phyloP scores from a whole-genome alignment of 768 basidiomycete genomes.

The Imleria badia region DNA sequence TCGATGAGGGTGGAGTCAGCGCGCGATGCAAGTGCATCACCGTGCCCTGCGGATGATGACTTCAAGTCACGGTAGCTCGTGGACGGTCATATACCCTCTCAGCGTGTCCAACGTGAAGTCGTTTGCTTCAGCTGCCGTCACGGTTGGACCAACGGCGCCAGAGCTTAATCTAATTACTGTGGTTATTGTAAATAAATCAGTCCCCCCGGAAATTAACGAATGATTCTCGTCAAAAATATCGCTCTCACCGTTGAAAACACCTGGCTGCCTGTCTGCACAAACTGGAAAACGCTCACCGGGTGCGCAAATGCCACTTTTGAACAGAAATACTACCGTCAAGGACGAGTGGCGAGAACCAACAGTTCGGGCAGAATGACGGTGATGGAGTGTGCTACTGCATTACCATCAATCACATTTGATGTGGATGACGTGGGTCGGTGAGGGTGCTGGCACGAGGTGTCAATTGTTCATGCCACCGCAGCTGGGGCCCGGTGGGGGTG shows the following conservation, averaged over 20 bases:
- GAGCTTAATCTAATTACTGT: background rate
- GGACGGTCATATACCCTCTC: background rate
- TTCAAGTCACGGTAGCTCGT: background rate
- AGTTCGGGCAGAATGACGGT: background rate
- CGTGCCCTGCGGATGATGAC: background rate
- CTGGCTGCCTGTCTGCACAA: background rate
- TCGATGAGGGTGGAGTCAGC: background rate
- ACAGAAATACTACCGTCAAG: background rate
- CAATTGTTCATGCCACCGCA: background rate
- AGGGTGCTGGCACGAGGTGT: background rate
- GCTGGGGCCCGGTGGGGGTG: background rate
- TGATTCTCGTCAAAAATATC: background rate
- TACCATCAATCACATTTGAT: background rate
- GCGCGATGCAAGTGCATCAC: background rate
- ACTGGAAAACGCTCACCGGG: background rate
- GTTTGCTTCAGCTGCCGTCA: background rate
- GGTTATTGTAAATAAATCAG: background rate
- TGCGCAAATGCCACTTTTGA: background rate
- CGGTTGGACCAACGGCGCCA: background rate
- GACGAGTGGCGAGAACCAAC: background rate
- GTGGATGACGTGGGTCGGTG: background rate
- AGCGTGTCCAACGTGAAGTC: background rate
- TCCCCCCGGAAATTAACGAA: background rate
- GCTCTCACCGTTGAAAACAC: background rate
- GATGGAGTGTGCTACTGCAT: background rate